Conservation (phyloP, 345 rosid species). For the Viola odorata region DNA sequence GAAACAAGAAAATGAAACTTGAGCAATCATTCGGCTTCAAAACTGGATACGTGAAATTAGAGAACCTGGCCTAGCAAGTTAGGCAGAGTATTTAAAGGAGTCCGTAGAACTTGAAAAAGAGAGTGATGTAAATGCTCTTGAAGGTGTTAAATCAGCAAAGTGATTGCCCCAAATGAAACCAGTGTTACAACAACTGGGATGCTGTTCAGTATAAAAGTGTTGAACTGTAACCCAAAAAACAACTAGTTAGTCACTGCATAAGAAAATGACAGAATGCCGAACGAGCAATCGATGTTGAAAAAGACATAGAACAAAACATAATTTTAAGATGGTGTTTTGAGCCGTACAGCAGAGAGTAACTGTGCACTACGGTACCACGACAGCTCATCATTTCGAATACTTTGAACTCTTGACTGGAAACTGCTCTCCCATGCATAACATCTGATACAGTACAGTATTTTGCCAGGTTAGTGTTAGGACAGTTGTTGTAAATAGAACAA, state of each 20-base stretch:
- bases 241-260: not conserved
- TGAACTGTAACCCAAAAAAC: constrained; percentile 23
- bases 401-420: constrained; percentile 26
- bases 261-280: not conserved
- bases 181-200: constrained; percentile 29
- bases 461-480: not conserved
- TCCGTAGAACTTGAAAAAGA: constrained; percentile 29
- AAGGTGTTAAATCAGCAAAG: constrained; percentile 30
- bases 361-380: constrained; percentile 27
- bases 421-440: constrained; percentile 37
- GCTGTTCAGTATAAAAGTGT: constrained; percentile 27
- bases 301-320: not conserved
- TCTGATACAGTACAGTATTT: constrained; percentile 10
- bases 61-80: constrained; percentile 27
- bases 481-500: not conserved
- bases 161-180: constrained; percentile 30
- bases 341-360: constrained; percentile 24
- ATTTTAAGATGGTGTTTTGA: not conserved
- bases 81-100: constrained; percentile 29
- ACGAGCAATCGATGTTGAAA: not conserved
- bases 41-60: not conserved
- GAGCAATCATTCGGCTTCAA: not conserved
- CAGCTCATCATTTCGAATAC: constrained; percentile 25
- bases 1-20: not conserved
- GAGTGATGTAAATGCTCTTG: constrained; percentile 32